These are phyloP conservation scores for Hortaea sp. DNA, from an alignment of 2,329 filamentous ascomycete species.

Conservation along the genomic window DNA sequence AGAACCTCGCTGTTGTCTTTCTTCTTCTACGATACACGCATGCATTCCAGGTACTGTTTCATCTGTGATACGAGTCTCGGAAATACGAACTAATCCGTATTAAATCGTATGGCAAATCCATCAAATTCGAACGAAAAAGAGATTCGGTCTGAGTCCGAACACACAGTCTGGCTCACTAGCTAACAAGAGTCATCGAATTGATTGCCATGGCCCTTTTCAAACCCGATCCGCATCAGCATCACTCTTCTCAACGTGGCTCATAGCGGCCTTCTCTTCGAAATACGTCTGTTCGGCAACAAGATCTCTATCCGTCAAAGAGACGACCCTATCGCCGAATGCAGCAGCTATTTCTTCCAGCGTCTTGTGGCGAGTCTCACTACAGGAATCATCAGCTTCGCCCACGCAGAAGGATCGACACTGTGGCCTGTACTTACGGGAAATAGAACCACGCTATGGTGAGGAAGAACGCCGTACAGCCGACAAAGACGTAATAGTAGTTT, in stretches of 20 bases:
- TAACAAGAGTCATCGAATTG: no score
- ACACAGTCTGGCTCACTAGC: no score
- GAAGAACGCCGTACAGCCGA: constrained; percentile 43
- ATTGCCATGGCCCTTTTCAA: no score
- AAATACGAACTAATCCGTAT: no score
- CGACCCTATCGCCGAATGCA: constrained; percentile 24
- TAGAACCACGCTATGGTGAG: constrained; percentile 43
- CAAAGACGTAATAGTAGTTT: constrained; percentile 53
- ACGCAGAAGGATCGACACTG: neutral
- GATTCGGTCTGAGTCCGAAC: no score
- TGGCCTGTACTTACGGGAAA: constrained; percentile 35
- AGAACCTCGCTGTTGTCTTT: no score
- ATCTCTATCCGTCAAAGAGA: constrained; percentile 19
- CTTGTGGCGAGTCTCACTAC: constrained; percentile 21
- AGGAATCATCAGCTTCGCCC: constrained; percentile 2
- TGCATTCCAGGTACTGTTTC: no score
- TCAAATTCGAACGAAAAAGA: no score
- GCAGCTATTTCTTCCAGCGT: constrained; percentile 23
- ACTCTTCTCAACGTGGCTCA: neutral
- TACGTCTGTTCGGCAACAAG: constrained; percentile 11
- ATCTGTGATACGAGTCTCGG: no score
- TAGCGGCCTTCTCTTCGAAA: constrained; percentile 13
- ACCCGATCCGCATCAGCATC: no score
- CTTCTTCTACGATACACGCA: no score
- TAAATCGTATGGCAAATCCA: no score